Conservation (phyloP, 2,329 filamentous ascomycete genomes). For the Monilinia fructigena region DNA sequence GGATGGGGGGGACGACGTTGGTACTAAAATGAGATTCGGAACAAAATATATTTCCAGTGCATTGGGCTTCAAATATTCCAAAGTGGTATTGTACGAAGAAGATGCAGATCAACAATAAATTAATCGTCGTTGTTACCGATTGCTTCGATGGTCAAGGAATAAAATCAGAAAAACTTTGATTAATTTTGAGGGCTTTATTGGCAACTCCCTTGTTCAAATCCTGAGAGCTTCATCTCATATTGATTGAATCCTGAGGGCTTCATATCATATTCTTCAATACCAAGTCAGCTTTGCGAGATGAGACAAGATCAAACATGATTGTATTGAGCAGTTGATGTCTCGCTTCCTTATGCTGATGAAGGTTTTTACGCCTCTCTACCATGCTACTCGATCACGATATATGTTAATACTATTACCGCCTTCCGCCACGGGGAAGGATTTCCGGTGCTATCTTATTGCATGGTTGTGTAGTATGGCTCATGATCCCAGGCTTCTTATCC, state of each 20-base stretch:
- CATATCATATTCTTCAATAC: neutral
- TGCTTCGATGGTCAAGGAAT: neutral
- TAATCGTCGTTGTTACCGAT: neutral
- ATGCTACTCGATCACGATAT: no score
- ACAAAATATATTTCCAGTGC: neutral
- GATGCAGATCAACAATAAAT: neutral
- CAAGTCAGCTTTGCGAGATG: conserved; percentile 17
- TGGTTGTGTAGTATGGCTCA: neutral
- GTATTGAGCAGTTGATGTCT: neutral
- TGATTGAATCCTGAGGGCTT: no score
- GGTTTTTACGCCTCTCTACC: neutral
- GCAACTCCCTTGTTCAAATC: conserved; percentile 7
- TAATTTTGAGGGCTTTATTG: neutral
- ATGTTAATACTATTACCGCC: neutral
- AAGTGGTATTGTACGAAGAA: conserved; percentile 4
- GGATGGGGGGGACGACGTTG: neutral
- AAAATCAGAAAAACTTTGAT: neutral
- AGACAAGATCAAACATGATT: conserved; percentile 8
- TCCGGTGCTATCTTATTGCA: neutral
- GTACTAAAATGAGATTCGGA: neutral
- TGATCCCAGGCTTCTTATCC: neutral
- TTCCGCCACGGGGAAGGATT: conserved; percentile 3
- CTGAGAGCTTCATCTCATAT: neutral
- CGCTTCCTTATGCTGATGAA: neutral
- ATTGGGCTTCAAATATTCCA: neutral